A percentile compares a stretch with the other conserved stretches of the same genome.
phyloP scores from a whole-genome alignment of 2,329 filamentous ascomycete species.

The Paraphoma chrysanthemicola region DNA sequence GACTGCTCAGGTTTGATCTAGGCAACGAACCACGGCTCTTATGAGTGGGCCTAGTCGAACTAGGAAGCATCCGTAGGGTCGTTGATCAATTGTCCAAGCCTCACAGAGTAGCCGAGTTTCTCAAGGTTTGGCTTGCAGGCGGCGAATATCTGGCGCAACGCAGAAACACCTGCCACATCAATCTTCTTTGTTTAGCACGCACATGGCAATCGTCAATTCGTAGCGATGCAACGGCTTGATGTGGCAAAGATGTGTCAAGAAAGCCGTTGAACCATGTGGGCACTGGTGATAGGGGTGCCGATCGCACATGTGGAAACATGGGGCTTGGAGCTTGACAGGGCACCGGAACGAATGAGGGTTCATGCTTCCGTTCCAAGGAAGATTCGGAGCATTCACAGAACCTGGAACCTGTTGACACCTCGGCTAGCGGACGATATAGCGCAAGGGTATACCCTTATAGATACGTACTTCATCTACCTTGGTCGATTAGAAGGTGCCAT shows the following conservation, averaged over 20 bases:
- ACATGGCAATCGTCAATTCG: background rate
- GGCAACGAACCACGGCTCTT: slow-evolving; percentile 1
- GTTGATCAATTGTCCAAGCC: background rate
- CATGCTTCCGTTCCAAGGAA: slow-evolving; percentile 10
- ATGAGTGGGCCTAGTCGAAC: background rate
- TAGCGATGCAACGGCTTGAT: slow-evolving; percentile 1
- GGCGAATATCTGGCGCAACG: slow-evolving; percentile 5
- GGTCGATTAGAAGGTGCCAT: background rate
- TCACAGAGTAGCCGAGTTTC: background rate
- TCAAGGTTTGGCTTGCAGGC: background rate
- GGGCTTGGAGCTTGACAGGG: slow-evolving; percentile 17
- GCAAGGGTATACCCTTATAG: slow-evolving; percentile 31
- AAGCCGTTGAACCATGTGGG: slow-evolving; percentile 31
- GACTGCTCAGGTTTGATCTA: slow-evolving; percentile 12
- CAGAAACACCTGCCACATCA: slow-evolving; percentile 2
- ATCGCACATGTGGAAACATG: slow-evolving; percentile 23
- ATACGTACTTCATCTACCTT: slow-evolving; percentile 1
- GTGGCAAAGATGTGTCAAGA: slow-evolving; percentile 28
- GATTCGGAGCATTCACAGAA: slow-evolving; percentile 6
- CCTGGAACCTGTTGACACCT: slow-evolving; percentile 11
- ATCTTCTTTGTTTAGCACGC: slow-evolving; percentile 16
- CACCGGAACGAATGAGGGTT: slow-evolving; percentile 23
- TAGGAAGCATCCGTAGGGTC: background rate
- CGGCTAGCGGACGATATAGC: slow-evolving; percentile 31
- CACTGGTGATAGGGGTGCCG: slow-evolving; percentile 30